phyloP scores from a whole-genome alignment of 192 early-diverging fungal genomes.

The Lunasporangiospora selenospora region DNA sequence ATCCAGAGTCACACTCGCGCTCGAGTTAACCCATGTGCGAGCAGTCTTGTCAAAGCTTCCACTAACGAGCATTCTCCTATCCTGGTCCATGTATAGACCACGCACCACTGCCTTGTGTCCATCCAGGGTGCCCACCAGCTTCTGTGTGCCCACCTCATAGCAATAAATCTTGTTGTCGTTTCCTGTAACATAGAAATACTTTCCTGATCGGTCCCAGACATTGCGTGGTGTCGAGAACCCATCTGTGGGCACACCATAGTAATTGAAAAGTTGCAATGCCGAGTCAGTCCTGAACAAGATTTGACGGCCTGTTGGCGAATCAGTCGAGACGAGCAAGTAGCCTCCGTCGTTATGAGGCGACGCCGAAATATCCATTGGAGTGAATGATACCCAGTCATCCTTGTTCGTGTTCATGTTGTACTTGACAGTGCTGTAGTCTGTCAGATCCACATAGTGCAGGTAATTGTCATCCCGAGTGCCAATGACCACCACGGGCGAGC shows the following conservation, averaged over 20 bases:
- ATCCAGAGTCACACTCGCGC: not conserved
- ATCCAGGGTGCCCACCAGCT: conserved; percentile 52
- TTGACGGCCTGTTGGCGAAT: conserved; percentile 68
- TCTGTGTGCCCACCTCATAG: conserved; percentile 57
- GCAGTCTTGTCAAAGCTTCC: conserved; percentile 69
- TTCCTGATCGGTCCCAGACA: conserved; percentile 63
- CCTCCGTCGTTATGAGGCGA: conserved; percentile 59
- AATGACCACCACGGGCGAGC: conserved; percentile 54
- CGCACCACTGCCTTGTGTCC: conserved; percentile 66
- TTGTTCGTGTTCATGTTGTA: conserved; percentile 82
- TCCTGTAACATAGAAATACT: conserved; percentile 69
- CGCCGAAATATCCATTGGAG: conserved; percentile 68
- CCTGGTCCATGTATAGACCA: conserved; percentile 56
- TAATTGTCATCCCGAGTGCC: conserved; percentile 76
- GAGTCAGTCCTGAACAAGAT: conserved; percentile 63
- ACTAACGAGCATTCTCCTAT: conserved; percentile 54
- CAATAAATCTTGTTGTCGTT: conserved; percentile 63
- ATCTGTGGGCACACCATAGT: conserved; percentile 67
- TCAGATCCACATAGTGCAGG: conserved; percentile 70
- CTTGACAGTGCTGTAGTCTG: conserved; percentile 25
- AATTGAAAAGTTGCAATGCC: conserved; percentile 62
- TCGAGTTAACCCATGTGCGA: conserved; percentile 51
- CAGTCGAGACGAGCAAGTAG: conserved; percentile 71
- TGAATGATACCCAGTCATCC: conserved; percentile 86
- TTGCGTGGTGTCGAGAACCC: conserved; percentile 72